Evolutionary conservation across 768 basidiomycete species (phyloP).

Genomic region (Lentinula aciculospora): DNA sequence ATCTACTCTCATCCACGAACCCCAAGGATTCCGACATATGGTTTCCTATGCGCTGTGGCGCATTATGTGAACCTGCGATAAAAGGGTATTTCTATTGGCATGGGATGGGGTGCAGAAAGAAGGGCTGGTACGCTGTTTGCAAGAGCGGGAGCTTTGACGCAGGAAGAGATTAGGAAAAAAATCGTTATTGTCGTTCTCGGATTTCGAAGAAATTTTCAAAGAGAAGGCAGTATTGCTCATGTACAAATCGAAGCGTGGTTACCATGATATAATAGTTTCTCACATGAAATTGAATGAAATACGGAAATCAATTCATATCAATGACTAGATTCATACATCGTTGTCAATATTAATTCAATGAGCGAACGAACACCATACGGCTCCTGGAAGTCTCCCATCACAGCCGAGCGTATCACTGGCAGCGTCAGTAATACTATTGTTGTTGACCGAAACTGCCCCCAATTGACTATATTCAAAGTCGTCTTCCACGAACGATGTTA

Average conservation of each 20-base stretch:
- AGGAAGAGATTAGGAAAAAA: neutral
- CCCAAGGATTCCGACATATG: constrained; percentile 46
- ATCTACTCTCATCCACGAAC: constrained; percentile 21
- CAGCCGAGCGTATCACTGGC: constrained; percentile 44
- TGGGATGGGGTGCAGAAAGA: constrained; percentile 39
- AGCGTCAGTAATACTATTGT: constrained; percentile 19
- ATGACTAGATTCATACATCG: neutral
- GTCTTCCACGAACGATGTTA: constrained; percentile 31
- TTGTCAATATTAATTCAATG: neutral
- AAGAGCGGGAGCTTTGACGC: constrained; percentile 46
- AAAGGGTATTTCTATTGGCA: constrained; percentile 18
- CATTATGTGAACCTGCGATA: constrained; percentile 32
- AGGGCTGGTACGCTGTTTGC: constrained; percentile 63
- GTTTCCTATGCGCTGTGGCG: constrained; percentile 49
- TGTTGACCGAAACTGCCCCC: neutral
- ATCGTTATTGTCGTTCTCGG: neutral
- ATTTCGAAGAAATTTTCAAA: neutral
- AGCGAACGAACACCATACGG: constrained; percentile 44
- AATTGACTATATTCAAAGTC: constrained; percentile 22
- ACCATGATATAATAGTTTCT: too few species aligned
- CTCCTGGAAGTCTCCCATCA: constrained; percentile 56
- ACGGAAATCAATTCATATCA: too few species aligned
- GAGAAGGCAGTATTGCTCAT: too few species aligned
- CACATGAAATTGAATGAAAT: too few species aligned
- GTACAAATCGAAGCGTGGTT: too few species aligned